phyloP scores from a whole-genome alignment of 2,329 filamentous ascomycete genomes.

The Verticillium nubilum region DNA sequence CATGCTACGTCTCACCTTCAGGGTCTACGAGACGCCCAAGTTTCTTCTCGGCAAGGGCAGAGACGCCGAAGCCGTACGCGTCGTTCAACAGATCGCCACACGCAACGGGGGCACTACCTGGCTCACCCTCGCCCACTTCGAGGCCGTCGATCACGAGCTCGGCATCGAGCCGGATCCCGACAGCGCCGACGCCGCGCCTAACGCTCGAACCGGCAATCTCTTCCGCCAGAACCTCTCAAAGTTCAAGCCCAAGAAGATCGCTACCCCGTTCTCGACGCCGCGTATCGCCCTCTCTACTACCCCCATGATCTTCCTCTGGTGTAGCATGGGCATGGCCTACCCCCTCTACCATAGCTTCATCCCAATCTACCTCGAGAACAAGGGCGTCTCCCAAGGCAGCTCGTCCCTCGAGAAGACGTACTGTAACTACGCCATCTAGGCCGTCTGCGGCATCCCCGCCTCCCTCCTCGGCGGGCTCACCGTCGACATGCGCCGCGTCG shows the following conservation, averaged over 20 bases:
- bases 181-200: slow-evolving; percentile 16
- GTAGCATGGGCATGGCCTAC: slow-evolving; percentile 52
- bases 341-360: slow-evolving; percentile 49
- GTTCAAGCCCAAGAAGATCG: slow-evolving; percentile 43
- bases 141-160: slow-evolving; percentile 10
- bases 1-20: slow-evolving; percentile 27
- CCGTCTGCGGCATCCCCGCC: slow-evolving; percentile 14
- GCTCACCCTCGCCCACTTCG: slow-evolving; percentile 17
- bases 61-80: slow-evolving; percentile 32
- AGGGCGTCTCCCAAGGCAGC: slow-evolving; percentile 12
- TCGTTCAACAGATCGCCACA: slow-evolving; percentile 32
- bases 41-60: slow-evolving; percentile 30
- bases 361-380: slow-evolving; percentile 20
- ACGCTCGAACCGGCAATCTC: slow-evolving; percentile 4
- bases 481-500: slow-evolving; percentile 14
- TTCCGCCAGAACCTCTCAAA: slow-evolving; percentile 46
- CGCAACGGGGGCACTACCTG: slow-evolving; percentile 17
- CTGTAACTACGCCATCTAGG: slow-evolving; percentile 16
- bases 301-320: slow-evolving; percentile 51
- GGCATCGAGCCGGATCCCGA: slow-evolving; percentile 3
- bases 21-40: slow-evolving; percentile 33
- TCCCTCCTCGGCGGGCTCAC: slow-evolving; percentile 9
- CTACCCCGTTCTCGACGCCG: slow-evolving; percentile 44
- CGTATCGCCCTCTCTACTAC: slow-evolving; percentile 42
- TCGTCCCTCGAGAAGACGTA: slow-evolving; percentile 6